A percentile compares a stretch with the other conserved stretches of the same genome.
phyloP scores from a whole-genome alignment of 2,329 filamentous ascomycete species.

The Leptosphaerulina australis region DNA sequence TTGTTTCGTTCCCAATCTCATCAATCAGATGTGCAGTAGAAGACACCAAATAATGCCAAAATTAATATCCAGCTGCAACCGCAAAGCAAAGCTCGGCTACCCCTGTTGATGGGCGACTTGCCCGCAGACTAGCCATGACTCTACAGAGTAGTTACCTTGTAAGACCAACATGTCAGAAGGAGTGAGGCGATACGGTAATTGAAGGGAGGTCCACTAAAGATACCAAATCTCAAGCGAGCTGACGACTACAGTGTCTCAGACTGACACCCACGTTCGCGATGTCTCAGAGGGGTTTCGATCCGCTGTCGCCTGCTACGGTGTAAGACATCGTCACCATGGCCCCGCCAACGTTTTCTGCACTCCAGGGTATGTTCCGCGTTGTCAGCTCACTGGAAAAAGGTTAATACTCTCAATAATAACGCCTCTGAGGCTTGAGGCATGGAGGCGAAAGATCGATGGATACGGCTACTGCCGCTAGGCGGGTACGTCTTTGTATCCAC shows the following conservation, averaged over 20 bases:
- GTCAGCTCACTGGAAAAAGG: not conserved
- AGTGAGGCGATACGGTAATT: not conserved
- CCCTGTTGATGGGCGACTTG: too few relatives aligned
- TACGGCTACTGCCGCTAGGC: slow-evolving; percentile 3
- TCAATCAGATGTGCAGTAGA: too few relatives aligned
- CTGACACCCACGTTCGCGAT: slow-evolving; percentile 5
- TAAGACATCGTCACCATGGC: slow-evolving; percentile 12
- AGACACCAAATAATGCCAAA: too few relatives aligned
- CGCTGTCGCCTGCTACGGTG: slow-evolving; percentile 10
- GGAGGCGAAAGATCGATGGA: not conserved
- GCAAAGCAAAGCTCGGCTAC: too few relatives aligned
- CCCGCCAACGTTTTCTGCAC: slow-evolving; percentile 4
- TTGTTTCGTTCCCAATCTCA: too few relatives aligned
- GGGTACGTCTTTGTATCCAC: not conserved
- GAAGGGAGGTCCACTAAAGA: not conserved
- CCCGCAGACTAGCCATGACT: too few relatives aligned
- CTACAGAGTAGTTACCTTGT: not conserved
- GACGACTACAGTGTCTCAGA: slow-evolving; percentile 6
- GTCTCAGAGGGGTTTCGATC: slow-evolving; percentile 1
- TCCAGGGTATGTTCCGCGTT: not conserved
- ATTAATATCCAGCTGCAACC: too few relatives aligned
- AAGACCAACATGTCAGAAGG: slow-evolving; percentile 5
- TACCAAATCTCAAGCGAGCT: not conserved
- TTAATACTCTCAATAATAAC: not conserved
- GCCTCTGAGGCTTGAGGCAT: not conserved